Base-by-base conservation (phyloP, 306 rosid species). In the Sindora glabra region DNA sequence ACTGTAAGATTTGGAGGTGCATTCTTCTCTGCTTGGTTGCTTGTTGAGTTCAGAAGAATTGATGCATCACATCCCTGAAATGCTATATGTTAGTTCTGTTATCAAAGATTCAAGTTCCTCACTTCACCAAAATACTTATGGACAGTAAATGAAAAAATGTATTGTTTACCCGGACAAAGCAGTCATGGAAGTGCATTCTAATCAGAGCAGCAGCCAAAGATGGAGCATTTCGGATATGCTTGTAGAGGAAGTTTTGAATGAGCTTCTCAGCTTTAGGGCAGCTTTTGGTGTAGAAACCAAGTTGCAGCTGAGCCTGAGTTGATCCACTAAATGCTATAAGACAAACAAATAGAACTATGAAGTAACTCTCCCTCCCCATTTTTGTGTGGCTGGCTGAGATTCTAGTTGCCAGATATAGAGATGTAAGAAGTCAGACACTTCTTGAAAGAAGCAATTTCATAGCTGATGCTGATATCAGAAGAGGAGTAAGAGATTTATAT, bases 51-150 rank as follows among this genome's bases (percentile, higher is more conserved):
- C 44, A 91, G 0, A 62, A 91, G 96, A 18, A 91, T 61, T 14
- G 98, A 91, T 3, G 71, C 98, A 74, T 91, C 98, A 52, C 98
- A 91, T 0, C 96, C 98, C 98, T 92, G 69, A 68, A 44, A 67
- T 33, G 44, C 59, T 18, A 62, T n/a, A 10, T 47, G 25, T 37
- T 29, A 61, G 44, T 15, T 53, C 48, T n/a, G n/a, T n/a, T n/a
- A n/a, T n/a, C n/a, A n/a, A n/a, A n/a, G n/a, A n/a, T n/a, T n/a
- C n/a, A n/a, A n/a, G n/a, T n/a, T n/a, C n/a, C 56, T 30, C 24
- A 16, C 1, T 50, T 38, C 6, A 9, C 24, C 38, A 71, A 56
- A 39, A 39, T 27, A n/a, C n/a, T n/a, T n/a, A n/a, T n/a, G n/a
- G n/a, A n/a, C n/a, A n/a, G n/a, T n/a, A n/a, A n/a, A n/a, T n/a